Evolutionary conservation across 2,329 filamentous ascomycete genomes (phyloP).

Genomic region (Fusarium papillatum): DNA sequence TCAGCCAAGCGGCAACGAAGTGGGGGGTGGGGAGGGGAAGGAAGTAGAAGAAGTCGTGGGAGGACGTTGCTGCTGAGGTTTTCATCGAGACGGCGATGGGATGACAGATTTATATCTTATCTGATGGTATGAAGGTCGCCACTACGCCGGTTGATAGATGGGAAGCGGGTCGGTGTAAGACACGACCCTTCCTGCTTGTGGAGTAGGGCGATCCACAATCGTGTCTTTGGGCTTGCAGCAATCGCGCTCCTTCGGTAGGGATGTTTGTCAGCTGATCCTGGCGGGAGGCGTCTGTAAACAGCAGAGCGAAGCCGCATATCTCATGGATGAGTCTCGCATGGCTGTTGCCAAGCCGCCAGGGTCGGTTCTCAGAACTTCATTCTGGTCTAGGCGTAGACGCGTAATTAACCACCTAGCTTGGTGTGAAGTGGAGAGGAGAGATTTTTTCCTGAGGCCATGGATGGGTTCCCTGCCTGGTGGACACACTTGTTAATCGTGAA

Average conservation of each 20-base stretch:
- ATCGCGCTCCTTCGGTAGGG: background rate
- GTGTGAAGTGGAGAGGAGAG: background rate
- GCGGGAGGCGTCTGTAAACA: background rate
- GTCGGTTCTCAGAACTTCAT: background rate
- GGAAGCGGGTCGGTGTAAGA: background rate
- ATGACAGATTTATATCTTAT: background rate
- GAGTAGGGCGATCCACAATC: background rate
- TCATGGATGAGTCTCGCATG: background rate
- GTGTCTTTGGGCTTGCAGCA: background rate
- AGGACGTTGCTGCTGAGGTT: background rate
- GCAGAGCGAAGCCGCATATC: too few species aligned
- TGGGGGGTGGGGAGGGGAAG: background rate
- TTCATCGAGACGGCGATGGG: background rate
- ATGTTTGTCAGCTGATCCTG: background rate
- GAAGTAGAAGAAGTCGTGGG: background rate
- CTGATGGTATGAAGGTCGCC: background rate
- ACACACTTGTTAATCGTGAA: background rate
- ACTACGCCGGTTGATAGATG: background rate
- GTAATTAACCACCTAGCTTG: background rate
- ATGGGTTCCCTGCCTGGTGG: background rate
- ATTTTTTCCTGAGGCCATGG: background rate
- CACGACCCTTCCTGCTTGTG: background rate
- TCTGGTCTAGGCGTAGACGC: background rate
- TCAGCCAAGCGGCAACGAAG: background rate
- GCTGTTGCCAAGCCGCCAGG: background rate